Evolutionary conservation across 352 stramenopile species (phyloP).

Genomic region (Phytophthora constricta): DNA sequence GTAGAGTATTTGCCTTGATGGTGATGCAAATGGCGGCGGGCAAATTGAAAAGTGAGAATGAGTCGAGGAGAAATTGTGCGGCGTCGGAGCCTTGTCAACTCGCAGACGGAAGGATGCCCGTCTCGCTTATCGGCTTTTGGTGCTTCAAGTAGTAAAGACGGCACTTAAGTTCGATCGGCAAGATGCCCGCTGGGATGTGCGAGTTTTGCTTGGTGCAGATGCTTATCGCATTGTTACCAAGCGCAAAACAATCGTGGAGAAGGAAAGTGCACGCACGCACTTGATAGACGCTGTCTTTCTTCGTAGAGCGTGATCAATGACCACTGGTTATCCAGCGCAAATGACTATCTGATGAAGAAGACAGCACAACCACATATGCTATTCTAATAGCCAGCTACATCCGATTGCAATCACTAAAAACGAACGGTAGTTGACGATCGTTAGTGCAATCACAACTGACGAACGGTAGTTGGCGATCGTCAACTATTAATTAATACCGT

Average conservation of each 20-base stretch:
- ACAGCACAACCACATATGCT: background rate
- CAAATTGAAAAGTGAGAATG: background rate
- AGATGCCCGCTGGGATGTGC: background rate
- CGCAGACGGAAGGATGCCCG: background rate
- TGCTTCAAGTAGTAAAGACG: background rate
- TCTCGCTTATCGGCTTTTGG: background rate
- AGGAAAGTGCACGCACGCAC: background rate
- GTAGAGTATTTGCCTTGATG: background rate
- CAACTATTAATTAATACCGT: no score
- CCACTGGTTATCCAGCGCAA: background rate
- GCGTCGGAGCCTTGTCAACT: background rate
- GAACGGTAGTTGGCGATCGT: no score
- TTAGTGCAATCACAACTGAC: no score
- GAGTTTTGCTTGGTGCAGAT: background rate
- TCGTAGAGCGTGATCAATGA: background rate
- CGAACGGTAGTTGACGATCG: no score
- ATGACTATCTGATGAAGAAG: background rate
- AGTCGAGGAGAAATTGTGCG: background rate
- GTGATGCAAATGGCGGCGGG: background rate
- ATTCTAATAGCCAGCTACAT: no score
- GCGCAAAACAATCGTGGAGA: background rate
- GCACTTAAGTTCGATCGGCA: background rate
- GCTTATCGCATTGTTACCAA: background rate
- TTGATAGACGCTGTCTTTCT: no score
- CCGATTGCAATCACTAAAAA: no score